Conservation (phyloP, 768 basidiomycete species). For the Pisolithus marmoratus region DNA sequence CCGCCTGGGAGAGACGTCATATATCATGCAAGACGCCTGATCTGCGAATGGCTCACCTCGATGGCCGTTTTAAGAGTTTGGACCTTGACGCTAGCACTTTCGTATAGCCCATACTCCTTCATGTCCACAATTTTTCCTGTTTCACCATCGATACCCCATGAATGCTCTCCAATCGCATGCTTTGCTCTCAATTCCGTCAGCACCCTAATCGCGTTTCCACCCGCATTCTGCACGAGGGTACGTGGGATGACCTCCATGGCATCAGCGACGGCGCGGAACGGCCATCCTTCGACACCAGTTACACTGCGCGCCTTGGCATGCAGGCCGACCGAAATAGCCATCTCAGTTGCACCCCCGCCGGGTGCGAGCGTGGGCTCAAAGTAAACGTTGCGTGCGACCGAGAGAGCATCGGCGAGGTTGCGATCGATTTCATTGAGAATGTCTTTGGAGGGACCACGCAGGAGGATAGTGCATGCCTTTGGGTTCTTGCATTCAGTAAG, state of each 20-base stretch:
- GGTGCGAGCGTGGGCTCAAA: slow-evolving; percentile 94
- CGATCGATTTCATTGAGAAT: slow-evolving; percentile 98
- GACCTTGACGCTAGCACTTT: slow-evolving; percentile 95
- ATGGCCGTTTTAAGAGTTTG: slow-evolving; percentile 97
- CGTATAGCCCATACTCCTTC: slow-evolving; percentile 90
- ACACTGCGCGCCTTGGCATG: slow-evolving; percentile 73
- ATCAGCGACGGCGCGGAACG: slow-evolving; percentile 88
- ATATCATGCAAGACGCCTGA: not conserved
- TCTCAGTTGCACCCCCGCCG: slow-evolving; percentile 96
- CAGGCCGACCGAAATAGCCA: slow-evolving; percentile 90
- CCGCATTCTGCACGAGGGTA: slow-evolving; percentile 90
- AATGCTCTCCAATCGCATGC: slow-evolving; percentile 84
- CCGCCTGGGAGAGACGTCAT: slow-evolving; percentile 45
- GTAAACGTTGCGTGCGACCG: slow-evolving; percentile 93
- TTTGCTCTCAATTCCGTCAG: slow-evolving; percentile 94
- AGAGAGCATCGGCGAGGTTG: slow-evolving; percentile 96
- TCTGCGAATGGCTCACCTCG: slow-evolving; percentile 46
- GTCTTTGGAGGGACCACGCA: slow-evolving; percentile 97
- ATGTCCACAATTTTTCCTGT: slow-evolving; percentile 95
- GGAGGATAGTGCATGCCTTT: slow-evolving; percentile 96
- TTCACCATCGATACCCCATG: slow-evolving; percentile 94
- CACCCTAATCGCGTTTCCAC: slow-evolving; percentile 90
- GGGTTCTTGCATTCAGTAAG: slow-evolving; percentile 85
- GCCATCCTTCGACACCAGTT: slow-evolving; percentile 87
- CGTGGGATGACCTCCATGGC: slow-evolving; percentile 97